phyloP scores from a whole-genome alignment of 306 rosid genomes.

The Hippophae rhamnoides region DNA sequence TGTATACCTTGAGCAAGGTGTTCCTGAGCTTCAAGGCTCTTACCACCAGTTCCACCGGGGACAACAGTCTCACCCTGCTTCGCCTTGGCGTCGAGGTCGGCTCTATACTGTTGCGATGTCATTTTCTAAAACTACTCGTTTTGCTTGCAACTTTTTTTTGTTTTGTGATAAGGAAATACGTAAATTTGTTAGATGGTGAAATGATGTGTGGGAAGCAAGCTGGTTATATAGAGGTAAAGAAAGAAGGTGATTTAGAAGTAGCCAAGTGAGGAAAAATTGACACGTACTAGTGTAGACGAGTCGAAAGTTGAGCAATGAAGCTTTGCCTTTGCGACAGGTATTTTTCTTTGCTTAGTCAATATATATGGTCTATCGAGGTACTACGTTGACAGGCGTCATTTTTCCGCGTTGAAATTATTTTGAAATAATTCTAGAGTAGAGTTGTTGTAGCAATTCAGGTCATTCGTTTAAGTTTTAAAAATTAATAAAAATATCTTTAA shows the following conservation, averaged over 20 bases:
- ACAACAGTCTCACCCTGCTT: constrained; percentile 61
- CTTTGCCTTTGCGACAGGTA: neutral
- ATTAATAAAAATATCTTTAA: no score
- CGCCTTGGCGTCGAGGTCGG: constrained; percentile 53
- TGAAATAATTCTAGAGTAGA: no score
- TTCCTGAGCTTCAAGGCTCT: constrained; percentile 68
- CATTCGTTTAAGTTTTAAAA: no score
- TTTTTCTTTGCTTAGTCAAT: neutral
- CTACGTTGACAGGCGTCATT: constrained; percentile 6
- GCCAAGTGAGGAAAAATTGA: neutral
- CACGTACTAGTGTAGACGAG: constrained; percentile 18
- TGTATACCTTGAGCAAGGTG: constrained; percentile 67
- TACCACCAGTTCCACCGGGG: constrained; percentile 79
- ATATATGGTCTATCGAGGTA: constrained; percentile 1
- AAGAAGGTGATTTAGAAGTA: neutral
- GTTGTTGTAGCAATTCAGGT: no score
- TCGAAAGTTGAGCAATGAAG: constrained; percentile 5
- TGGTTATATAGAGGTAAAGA: neutral
- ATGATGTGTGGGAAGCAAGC: neutral
- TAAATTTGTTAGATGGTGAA: neutral
- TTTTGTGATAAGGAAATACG: neutral
- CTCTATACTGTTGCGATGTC: constrained; percentile 40
- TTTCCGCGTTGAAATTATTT: neutral
- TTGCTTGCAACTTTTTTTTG: neutral
- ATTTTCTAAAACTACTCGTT: constrained; percentile 15